A percentile compares a stretch with the other conserved stretches of the same genome.
Evolutionary conservation across 2,329 filamentous ascomycete species (phyloP).

Genomic region (Sarocladium strictum): DNA sequence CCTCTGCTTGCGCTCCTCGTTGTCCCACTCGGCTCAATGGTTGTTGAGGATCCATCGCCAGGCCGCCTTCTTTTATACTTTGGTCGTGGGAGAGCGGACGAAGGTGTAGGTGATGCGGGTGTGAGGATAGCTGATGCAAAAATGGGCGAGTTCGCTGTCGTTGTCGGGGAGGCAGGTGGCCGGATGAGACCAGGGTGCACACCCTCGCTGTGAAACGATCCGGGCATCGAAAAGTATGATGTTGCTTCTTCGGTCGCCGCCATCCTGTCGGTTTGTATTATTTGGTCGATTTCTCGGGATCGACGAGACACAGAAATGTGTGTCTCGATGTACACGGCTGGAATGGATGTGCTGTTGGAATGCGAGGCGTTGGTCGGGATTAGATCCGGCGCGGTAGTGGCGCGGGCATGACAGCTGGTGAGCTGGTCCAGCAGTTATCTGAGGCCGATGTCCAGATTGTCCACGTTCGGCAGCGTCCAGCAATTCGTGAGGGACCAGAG

Average conservation of each 20-base stretch:
- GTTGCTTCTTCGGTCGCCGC: constrained; percentile 19
- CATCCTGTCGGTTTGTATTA: constrained; percentile 14
- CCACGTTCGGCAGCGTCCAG: too few relatives aligned
- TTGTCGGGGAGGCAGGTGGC: constrained; percentile 36
- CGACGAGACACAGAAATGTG: neutral
- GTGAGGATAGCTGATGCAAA: constrained; percentile 21
- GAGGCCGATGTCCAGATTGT: too few relatives aligned
- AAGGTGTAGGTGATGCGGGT: constrained; percentile 25
- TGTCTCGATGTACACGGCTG: neutral
- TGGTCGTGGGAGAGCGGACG: neutral
- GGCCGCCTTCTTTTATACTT: constrained; percentile 27
- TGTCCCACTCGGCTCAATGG: neutral
- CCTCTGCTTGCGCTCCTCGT: neutral
- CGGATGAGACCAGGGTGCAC: constrained; percentile 42
- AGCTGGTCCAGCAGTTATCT: too few relatives aligned
- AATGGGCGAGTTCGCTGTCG: constrained; percentile 21
- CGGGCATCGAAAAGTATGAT: constrained; percentile 27
- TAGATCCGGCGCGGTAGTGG: neutral
- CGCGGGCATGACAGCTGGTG: neutral
- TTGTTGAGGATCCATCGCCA: constrained; percentile 38
- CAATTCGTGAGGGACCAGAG: too few relatives aligned
- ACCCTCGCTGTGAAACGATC: constrained; percentile 28
- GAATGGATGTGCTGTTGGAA: neutral
- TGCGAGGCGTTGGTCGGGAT: neutral
- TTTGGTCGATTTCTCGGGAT: neutral